These are phyloP conservation scores for Pseudovirgaria hyperparasitica DNA, from an alignment of 2,329 filamentous ascomycete genomes.

Conservation along the genomic window DNA sequence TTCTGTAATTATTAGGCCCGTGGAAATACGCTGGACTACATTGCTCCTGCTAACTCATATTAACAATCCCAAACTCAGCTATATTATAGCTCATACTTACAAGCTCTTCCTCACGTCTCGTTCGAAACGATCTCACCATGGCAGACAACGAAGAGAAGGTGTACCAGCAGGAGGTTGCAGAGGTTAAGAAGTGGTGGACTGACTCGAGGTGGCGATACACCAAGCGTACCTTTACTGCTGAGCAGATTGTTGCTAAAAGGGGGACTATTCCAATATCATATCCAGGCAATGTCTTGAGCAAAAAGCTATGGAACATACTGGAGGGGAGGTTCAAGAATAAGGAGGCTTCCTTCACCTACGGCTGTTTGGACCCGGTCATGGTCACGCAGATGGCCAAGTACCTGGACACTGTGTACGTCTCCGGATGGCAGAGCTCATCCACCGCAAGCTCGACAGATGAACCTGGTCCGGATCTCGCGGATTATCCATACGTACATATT, in stretches of 20 bases:
- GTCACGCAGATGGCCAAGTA: constrained; percentile 99
- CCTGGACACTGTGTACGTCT: constrained; percentile 96
- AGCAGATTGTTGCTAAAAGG: constrained; percentile 93
- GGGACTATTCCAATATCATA: constrained; percentile 86
- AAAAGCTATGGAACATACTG: constrained; percentile 89
- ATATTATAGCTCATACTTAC: no score
- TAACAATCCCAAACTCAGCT: no score
- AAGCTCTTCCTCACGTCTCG: no score
- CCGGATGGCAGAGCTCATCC: constrained; percentile 96
- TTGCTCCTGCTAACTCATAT: no score
- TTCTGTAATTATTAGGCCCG: no score
- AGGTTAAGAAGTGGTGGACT: constrained; percentile 89
- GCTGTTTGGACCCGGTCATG: constrained; percentile 95
- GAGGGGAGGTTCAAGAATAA: constrained; percentile 76
- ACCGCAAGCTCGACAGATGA: constrained; percentile 92
- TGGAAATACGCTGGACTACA: no score
- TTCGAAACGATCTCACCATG: no score
- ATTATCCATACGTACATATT: constrained; percentile 56
- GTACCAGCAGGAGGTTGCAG: constrained; percentile 71
- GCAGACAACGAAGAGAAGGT: constrained; percentile 61
- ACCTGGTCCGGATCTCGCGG: constrained; percentile 91
- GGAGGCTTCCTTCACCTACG: constrained; percentile 88
- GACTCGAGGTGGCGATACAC: constrained; percentile 88
- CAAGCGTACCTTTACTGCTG: constrained; percentile 83
- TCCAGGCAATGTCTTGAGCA: constrained; percentile 74